phyloP scores from a whole-genome alignment of 306 rosid species.

The Dryas alaskensis region DNA sequence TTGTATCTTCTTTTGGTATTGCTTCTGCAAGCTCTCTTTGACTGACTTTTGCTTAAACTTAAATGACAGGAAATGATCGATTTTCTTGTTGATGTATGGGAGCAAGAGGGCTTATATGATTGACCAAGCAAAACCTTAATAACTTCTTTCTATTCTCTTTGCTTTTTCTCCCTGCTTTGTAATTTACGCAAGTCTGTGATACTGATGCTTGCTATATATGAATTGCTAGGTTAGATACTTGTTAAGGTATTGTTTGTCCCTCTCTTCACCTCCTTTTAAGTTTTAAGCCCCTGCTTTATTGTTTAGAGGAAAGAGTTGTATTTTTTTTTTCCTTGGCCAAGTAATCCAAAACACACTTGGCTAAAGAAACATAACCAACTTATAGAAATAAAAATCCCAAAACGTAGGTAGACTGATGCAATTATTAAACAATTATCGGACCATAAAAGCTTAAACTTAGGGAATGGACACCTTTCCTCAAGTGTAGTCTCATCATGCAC shows the following conservation, averaged over 20 bases:
- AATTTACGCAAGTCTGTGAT: conserved; percentile 7
- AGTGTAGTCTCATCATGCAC: too few relatives aligned
- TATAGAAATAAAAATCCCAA: background rate
- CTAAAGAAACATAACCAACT: background rate
- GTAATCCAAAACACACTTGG: background rate
- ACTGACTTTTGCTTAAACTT: conserved; percentile 20
- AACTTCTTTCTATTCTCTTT: background rate
- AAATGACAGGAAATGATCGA: conserved; percentile 81
- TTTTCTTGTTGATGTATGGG: conserved; percentile 82
- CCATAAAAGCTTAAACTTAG: too few relatives aligned
- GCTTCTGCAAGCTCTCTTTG: background rate
- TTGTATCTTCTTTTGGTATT: background rate
- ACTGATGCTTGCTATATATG: background rate
- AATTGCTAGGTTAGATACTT: background rate
- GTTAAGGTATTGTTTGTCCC: background rate
- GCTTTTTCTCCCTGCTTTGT: background rate
- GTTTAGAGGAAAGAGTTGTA: background rate
- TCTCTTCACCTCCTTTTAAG: background rate
- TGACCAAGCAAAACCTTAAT: conserved; percentile 33
- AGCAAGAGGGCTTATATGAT: conserved; percentile 75
- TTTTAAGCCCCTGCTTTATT: background rate
- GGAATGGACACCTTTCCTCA: too few relatives aligned
- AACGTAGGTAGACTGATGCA: too few relatives aligned
- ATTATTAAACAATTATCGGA: too few relatives aligned
- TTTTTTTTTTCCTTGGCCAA: background rate